Percentiles rank a stretch among this genome's conserved stretches.
Conservation (phyloP, 306 rosid genomes). For the Cucumis melo region DNA sequence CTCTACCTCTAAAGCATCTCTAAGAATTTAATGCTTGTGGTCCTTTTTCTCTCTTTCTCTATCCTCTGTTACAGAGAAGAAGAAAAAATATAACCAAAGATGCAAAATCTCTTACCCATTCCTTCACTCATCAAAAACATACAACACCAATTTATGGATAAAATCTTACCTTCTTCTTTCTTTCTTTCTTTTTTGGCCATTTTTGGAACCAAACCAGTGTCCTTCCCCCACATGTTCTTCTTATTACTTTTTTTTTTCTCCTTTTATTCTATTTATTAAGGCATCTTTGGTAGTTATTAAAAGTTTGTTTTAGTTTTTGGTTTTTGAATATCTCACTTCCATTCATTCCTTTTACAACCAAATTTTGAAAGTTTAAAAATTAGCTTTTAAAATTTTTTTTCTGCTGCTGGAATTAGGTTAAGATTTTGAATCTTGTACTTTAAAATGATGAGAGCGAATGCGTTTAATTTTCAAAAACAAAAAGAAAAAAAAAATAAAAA, state of each 20-base stretch:
- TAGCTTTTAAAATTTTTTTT: too few relatives aligned
- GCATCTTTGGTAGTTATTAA: too few relatives aligned
- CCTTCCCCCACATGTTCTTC: not conserved
- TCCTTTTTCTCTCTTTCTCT: constrained; percentile 9
- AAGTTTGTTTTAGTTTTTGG: not conserved
- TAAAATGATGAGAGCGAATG: too few relatives aligned
- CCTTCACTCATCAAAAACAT: not conserved
- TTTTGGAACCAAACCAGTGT: not conserved
- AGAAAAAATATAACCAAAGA: not conserved
- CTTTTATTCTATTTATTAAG: too few relatives aligned
- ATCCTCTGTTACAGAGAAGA: not conserved
- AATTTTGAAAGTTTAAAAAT: too few relatives aligned
- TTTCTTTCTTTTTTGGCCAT: not conserved
- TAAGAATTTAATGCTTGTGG: constrained; percentile 16
- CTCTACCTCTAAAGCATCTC: not conserved
- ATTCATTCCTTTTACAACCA: too few relatives aligned
- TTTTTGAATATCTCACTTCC: too few relatives aligned
- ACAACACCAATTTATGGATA: not conserved
- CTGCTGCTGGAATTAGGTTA: too few relatives aligned
- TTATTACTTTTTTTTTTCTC: too few relatives aligned
- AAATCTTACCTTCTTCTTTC: not conserved
- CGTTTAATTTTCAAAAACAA: too few relatives aligned
- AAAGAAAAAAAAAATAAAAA: too few relatives aligned
- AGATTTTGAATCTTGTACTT: too few relatives aligned
- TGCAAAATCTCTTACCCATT: not conserved